Conservation (phyloP, 805 yeast genomes). For the Candida jianshihensis region DNA sequence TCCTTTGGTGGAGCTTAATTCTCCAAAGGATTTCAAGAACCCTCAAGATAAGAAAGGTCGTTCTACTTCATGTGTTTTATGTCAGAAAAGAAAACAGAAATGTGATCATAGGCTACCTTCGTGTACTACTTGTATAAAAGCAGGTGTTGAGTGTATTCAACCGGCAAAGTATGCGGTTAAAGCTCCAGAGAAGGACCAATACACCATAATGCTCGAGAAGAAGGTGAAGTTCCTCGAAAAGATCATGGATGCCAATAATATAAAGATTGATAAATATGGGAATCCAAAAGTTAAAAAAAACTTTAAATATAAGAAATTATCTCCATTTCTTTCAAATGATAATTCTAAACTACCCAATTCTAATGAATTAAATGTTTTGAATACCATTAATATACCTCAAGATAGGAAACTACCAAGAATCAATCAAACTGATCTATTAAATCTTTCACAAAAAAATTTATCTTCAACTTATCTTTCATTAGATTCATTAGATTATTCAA, state of each 20-base stretch:
- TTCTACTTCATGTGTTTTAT: slow-evolving; percentile 48
- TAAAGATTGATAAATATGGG: slow-evolving; percentile 20
- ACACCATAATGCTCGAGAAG: slow-evolving; percentile 49
- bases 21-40: slow-evolving; percentile 8
- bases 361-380: not conserved
- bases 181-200: slow-evolving; percentile 45
- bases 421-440: not conserved
- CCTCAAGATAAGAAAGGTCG: slow-evolving; percentile 44
- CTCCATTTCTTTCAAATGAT: slow-evolving; percentile 25
- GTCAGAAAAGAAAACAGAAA: slow-evolving; percentile 53
- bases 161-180: slow-evolving; percentile 50
- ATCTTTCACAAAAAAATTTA: slow-evolving; percentile 3
- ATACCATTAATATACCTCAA: slow-evolving; percentile 7
- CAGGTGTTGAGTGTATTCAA: slow-evolving; percentile 54
- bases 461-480: slow-evolving; percentile 11
- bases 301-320: slow-evolving; percentile 30
- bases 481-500: slow-evolving; percentile 32
- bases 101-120: slow-evolving; percentile 61
- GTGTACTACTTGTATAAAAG: slow-evolving; percentile 60
- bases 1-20: too few relatives aligned
- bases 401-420: slow-evolving; percentile 10
- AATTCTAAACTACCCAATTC: too few relatives aligned
- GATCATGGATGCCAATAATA: slow-evolving; percentile 29
- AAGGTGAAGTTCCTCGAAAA: slow-evolving; percentile 46
- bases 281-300: slow-evolving; percentile 24